Base-by-base conservation (phyloP, 2,329 filamentous ascomycete species). In the Colletotrichum shisoi region DNA sequence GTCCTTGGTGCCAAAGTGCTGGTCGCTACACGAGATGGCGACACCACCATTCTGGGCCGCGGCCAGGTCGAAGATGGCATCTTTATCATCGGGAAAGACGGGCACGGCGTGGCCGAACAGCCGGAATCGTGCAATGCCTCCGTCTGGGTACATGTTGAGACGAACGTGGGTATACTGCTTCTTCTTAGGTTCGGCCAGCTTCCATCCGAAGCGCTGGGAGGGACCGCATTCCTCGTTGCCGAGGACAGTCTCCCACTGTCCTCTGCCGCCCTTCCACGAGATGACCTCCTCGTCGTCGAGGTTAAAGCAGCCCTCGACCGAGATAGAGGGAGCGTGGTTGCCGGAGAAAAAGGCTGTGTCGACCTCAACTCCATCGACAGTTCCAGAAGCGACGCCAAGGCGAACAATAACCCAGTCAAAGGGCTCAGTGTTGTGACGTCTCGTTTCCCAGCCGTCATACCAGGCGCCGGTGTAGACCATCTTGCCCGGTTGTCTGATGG, bases 141-240 rank as follows among this genome's bases (percentile, higher is more conserved):
- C 92, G 74, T 95, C 92, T 0, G 92, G 91, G 75, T 92, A 94
- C 92, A 94, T 94, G 76, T 92, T 91, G 62, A 95, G 81, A 40
- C 91, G 82, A 46, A 94, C 90, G 76, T 95, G 91, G 0, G 91
- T 94, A 78, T 91, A 94, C 61, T 88, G 85, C 77, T 91, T 91
- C 40, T 80, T 78, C 0, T 86, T 88, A 21, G 84, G 83, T 19
- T 75, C 74, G 17, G 82, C 79, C 17, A 94, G 81, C 73, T 86
- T 84, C 92, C 91, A 95, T 3, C 83, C 90, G 73, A 93, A 91
- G 67, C 91, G 81, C 76, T 89, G 88, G 58, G 84, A 89, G 1
- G 92, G 91, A 0, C 91, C 91, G 75, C 91, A 93, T 73, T 91
- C 88, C 73, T 91, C 85, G 68, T 86, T 82, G 19, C 83, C 82